Base-by-base conservation (phyloP, 2,329 filamentous ascomycete species). In the Monilinia vaccinii-corymbosi region DNA sequence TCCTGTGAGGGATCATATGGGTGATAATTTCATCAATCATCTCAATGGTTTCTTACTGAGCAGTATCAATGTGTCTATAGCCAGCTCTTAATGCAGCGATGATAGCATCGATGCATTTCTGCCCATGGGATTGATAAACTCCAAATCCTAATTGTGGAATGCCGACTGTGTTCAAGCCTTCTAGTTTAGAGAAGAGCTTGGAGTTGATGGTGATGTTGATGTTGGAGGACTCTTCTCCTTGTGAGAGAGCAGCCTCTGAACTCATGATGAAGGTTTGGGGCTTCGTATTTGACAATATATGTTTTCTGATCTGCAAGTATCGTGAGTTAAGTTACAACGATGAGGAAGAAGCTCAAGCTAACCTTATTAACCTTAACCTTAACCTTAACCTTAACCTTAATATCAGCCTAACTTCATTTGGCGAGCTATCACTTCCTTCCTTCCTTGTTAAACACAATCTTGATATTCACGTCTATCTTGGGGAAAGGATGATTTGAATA, bases 81-180 rank as follows among this genome's bases (percentile, higher is more conserved):
- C 47, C 60, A 9, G 55, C 40, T 42, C 16, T 52, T 23, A 61
- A 50, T 18, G 60, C 60, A 7, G 18, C 38, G 28, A 31, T 18
- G 40, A 31, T 21, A n/a, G 60, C 53, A 32, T 49, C 44, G 38
- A 58, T 21, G 18, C 60, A 61, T 34, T 57, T 44, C n/a, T 57
- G 32, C 13, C 60, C 60, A 32, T 51, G 42, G 13, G 55, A 46
- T 32, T 58, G 46, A 34, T 58, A 58, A 13, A 61, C 55, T 21
- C 60, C 60, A 34, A 61, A 58, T 48, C 60, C 60, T 18, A 61
- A 25, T 44, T 48, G 55, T 7, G 53, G 60, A 14, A 61, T 58
- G n/a, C 44, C 42, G 32, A 61, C 40, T 9, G 25, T 8, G 11
- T 18, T 31, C 14, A 51, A 9, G 18, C 21, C 23, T 16, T 21